Evolutionary conservation across 2,329 filamentous ascomycete species (phyloP), one percentile per base, ranked within the genome.

Genomic region (Ascochyta koolunga): DNA sequence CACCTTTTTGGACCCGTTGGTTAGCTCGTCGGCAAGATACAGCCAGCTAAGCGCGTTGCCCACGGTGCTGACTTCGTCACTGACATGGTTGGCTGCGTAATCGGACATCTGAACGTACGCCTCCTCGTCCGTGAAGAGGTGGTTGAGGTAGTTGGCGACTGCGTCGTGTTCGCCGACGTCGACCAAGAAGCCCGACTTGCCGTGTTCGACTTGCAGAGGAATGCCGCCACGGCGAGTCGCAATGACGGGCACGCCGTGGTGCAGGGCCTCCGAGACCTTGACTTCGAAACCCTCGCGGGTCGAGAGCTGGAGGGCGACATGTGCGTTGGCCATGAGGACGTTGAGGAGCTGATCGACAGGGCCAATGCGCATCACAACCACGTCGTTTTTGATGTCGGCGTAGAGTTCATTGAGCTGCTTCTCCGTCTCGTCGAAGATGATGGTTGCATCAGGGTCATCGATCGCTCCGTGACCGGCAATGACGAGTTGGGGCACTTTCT

Each of bases 251-350:
- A 88, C 85, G 13, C 90, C 90, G 38, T 91, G 90, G 68, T 93
- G 90, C 19, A 93, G 80, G 1, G 89, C 90, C 74, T 95, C 91
- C 0, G 88, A 91, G 5, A 95, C 89, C 75, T 95, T 95, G 64
- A 95, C 88, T 74, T 95, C 90, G 64, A 95, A 95, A 0, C 90
- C 90, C 70, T 95, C 90, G 31, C 89, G 84, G 0, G 88, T 92
- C 2, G 89, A 93, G 5, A 95, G 84, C 73, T 95, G 90, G 7
- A 95, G 82, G 0, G 88, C 88, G 7, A 92, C 84, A 51, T 87
- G 84, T 0, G 89, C 86, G 43, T 88, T 87, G 32, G 87, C 86
- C 57, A 95, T 82, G 36, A 95, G 78, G 0, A 86, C 85, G 72
- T 95, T 93, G 64, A 95, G 84, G 18, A 92, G 80, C 73, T 95